Evolutionary conservation across 176 grass and related monocot species (phyloP).

Genomic region (Hordeum marinum): DNA sequence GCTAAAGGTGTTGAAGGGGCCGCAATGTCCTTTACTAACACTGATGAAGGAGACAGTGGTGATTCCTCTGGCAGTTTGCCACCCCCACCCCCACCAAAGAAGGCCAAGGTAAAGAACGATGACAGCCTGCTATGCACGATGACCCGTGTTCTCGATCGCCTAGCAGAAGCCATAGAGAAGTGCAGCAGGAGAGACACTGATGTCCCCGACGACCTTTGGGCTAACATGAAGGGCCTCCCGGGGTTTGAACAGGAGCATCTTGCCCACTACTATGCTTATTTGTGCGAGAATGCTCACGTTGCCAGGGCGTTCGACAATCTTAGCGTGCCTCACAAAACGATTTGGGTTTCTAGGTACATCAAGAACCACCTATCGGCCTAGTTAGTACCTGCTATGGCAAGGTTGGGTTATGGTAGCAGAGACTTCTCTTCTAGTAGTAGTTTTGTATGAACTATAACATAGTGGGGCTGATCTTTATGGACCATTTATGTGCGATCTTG

Average conservation of each 20-base stretch:
- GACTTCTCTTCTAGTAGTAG: neutral
- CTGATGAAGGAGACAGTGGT: neutral
- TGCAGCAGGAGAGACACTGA: neutral
- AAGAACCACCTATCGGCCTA: neutral
- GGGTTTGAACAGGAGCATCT: neutral
- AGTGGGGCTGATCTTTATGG: neutral
- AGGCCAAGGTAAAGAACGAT: neutral
- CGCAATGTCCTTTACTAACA: neutral
- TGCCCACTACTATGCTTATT: neutral
- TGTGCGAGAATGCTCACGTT: neutral
- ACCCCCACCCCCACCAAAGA: neutral
- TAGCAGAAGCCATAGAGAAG: neutral
- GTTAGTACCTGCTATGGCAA: neutral
- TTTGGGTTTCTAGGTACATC: conserved; percentile 4
- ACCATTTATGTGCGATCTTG: neutral
- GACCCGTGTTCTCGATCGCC: neutral
- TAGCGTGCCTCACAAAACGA: neutral
- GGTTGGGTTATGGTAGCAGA: neutral
- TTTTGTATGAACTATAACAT: neutral
- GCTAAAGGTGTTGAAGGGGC: neutral
- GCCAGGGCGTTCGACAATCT: neutral
- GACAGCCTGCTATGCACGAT: neutral
- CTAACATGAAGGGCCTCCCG: neutral
- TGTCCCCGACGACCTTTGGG: neutral
- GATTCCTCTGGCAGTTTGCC: neutral